Conservation (phyloP, 352 stramenopile genomes). For the Plasmopara muralis region DNA sequence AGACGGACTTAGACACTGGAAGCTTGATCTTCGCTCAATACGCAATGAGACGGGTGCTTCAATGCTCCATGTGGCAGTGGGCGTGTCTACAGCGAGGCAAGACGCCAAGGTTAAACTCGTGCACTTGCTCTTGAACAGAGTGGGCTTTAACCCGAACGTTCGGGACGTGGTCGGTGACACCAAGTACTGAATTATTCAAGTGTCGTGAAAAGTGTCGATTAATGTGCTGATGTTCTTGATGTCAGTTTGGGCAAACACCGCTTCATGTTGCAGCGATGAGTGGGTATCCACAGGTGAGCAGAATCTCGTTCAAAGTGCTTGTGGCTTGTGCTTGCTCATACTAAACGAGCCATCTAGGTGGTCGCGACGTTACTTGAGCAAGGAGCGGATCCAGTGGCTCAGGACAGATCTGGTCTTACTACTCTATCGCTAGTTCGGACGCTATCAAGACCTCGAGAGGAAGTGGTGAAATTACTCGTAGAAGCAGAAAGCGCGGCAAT, state of each 20-base stretch:
- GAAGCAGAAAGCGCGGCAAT: conserved; percentile 33
- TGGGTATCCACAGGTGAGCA: conserved; percentile 44
- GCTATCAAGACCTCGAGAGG: conserved; percentile 49
- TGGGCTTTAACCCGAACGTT: conserved; percentile 70
- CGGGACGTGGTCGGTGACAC: conserved; percentile 39
- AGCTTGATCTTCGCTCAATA: conserved; percentile 44
- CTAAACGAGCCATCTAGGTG: conserved; percentile 17
- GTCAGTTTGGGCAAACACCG: conserved; percentile 61
- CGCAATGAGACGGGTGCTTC: conserved; percentile 59
- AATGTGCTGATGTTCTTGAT: conserved; percentile 4
- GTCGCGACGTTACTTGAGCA: conserved; percentile 46
- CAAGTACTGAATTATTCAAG: neutral
- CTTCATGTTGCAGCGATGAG: conserved; percentile 69
- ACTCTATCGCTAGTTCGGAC: conserved; percentile 61
- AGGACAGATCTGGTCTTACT: conserved; percentile 58
- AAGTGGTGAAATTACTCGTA: conserved; percentile 57
- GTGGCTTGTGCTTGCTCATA: conserved; percentile 1
- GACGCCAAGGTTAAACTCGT: conserved; percentile 64
- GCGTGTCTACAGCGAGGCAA: conserved; percentile 57
- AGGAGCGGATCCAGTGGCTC: conserved; percentile 36
- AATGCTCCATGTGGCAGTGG: conserved; percentile 63
- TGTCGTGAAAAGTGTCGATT: neutral
- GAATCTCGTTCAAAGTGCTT: neutral
- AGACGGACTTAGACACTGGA: conserved; percentile 69
- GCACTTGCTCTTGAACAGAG: conserved; percentile 52